phyloP scores from a whole-genome alignment of 2,329 filamentous ascomycete species.

The Penicillium sp. region DNA sequence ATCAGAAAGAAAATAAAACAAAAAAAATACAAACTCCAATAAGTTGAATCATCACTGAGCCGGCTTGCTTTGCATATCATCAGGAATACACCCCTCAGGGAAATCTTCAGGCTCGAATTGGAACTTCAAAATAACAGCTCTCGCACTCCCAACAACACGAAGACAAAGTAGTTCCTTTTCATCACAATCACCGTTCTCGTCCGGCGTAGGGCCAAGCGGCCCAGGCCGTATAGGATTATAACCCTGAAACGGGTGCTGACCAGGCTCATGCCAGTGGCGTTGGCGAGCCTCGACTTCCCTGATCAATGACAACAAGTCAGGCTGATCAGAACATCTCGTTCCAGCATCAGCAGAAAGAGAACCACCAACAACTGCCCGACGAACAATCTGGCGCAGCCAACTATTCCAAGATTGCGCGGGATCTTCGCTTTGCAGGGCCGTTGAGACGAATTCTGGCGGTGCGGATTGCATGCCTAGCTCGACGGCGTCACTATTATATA shows the following conservation, averaged over 20 bases:
- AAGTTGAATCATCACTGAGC: not conserved
- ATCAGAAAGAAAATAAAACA: not conserved
- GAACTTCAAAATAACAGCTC: slow-evolving; percentile 39
- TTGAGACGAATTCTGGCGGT: slow-evolving; percentile 35
- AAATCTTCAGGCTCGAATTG: slow-evolving; percentile 41
- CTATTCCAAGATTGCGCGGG: slow-evolving; percentile 38
- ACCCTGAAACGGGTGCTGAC: slow-evolving; percentile 23
- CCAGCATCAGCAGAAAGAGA: slow-evolving; percentile 26
- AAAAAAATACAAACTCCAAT: not conserved
- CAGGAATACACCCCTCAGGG: slow-evolving; percentile 29
- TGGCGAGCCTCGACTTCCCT: slow-evolving; percentile 49
- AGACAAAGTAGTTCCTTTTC: slow-evolving; percentile 40
- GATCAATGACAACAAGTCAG: slow-evolving; percentile 43
- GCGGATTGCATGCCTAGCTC: slow-evolving; percentile 42
- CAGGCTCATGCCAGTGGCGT: slow-evolving; percentile 44
- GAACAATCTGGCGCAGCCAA: slow-evolving; percentile 45
- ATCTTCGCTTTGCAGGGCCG: slow-evolving; percentile 31
- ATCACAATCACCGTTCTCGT: slow-evolving; percentile 9
- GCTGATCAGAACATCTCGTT: slow-evolving; percentile 36
- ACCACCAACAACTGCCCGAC: slow-evolving; percentile 42
- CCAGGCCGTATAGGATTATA: slow-evolving; percentile 13
- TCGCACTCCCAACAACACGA: slow-evolving; percentile 39
- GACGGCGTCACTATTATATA: slow-evolving; percentile 40
- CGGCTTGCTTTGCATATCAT: slow-evolving; percentile 5
- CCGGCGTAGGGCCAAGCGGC: not conserved